Percentiles rank a stretch among this genome's conserved stretches.
These are phyloP conservation scores for Rhamnella rubrinervis DNA, from an alignment of 331 rosid genomes.

Conservation along the genomic window DNA sequence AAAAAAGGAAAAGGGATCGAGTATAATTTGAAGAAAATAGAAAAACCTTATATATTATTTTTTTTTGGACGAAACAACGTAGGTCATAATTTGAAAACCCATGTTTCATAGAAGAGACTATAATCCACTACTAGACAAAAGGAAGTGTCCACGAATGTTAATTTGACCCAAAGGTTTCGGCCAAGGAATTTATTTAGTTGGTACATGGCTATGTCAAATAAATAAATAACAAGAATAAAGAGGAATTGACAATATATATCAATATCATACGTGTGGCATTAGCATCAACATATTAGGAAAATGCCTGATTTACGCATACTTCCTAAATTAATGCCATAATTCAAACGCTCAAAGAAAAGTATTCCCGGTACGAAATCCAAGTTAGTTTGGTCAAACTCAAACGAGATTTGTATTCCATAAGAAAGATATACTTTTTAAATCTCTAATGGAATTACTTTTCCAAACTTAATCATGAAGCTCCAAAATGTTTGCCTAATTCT, in stretches of 20 bases:
- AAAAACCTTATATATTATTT: too few relatives aligned
- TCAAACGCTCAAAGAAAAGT: constrained; percentile 22
- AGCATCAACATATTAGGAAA: too few relatives aligned
- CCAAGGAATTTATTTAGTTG: not conserved
- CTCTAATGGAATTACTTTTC: not conserved
- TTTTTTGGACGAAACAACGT: too few relatives aligned
- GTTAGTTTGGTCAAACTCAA: constrained; percentile 20
- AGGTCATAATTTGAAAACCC: constrained; percentile 1
- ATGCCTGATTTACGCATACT: not conserved
- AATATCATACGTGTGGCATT: not conserved
- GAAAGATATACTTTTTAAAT: not conserved
- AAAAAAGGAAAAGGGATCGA: too few relatives aligned
- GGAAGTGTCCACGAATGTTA: not conserved
- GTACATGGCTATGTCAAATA: not conserved
- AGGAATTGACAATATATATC: too few relatives aligned
- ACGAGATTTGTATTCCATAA: not conserved
- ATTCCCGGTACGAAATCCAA: constrained; percentile 22
- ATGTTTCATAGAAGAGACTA: not conserved
- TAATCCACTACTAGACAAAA: not conserved
- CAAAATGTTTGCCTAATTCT: not conserved
- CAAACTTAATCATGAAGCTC: constrained; percentile 3
- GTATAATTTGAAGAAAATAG: too few relatives aligned
- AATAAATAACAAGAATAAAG: not conserved
- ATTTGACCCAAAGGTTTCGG: not conserved
- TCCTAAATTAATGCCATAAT: not conserved